Evolutionary conservation across 176 grass and related monocot species (phyloP), one percentile per base, ranked within the genome.

Genomic region (Pontederia crassipes): DNA sequence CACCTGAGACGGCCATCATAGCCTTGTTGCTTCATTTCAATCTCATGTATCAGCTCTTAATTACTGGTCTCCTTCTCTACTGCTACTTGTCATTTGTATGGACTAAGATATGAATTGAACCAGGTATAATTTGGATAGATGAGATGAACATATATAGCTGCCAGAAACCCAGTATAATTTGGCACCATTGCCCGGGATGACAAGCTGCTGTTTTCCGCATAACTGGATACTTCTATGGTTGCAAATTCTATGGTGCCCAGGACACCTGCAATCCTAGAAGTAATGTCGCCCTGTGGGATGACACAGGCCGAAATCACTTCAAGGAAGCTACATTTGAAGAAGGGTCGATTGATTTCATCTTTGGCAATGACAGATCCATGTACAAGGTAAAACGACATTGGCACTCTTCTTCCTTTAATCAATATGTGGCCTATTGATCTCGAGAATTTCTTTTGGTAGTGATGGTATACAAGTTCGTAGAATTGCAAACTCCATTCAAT

Each of bases 281-380:
- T 24, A 24, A 24, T 1, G 20, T 24, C 20, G 20, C 20, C 1
- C 20, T 95, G 20, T 95, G 82, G 66, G 91, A 95, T 67, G 86
- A 95, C 66, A 72, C 86, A 1, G 86, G 86, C 8, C 61, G 91
- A 0, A 86, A 95, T 74, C 90, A 95, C 86, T 90, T 90, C 83
- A 85, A 85, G 69, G 91, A 90, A 66, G 91, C 77, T 85, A 82
- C 75, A 78, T 95, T 55, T 24, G 20, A 24, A 24, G 46, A 95
- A 78, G 91, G 91, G 46, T 90, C 91, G 64, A 90, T 95, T 75
- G 91, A 95, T 81, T 95, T 87, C 83, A 74, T 95, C 69, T 95
- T 95, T 73, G 90, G 90, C 69, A 90, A 95, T 58, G 90, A 80
- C 10, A 84, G 90, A 61, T 90, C 90, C 72, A 86, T 97, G 18